phyloP scores from a whole-genome alignment of 345 rosid genomes.

The Crucihimalaya himalaica region DNA sequence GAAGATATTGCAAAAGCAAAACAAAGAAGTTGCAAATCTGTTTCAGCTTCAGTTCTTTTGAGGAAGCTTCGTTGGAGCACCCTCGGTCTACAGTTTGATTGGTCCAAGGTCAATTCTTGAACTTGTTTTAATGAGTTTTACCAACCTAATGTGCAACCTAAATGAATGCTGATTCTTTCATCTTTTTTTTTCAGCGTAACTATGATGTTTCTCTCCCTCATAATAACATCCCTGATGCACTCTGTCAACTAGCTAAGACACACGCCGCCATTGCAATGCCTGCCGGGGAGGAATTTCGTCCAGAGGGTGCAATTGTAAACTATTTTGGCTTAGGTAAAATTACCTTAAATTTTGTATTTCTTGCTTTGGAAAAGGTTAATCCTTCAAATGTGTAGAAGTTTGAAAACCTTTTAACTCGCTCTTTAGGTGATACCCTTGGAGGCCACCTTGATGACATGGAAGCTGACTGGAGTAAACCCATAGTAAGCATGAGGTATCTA shows the following conservation, averaged over 20 bases:
- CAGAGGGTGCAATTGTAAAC: slow-evolving; percentile 93
- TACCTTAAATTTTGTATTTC: not conserved
- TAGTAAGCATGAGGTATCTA: slow-evolving; percentile 88
- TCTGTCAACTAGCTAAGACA: slow-evolving; percentile 68
- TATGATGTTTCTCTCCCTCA: slow-evolving; percentile 79
- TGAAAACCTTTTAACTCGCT: not conserved
- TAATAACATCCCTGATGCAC: slow-evolving; percentile 78
- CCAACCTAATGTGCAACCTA: not conserved
- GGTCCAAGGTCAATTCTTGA: slow-evolving; percentile 67
- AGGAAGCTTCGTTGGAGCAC: slow-evolving; percentile 95
- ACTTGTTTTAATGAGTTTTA: slow-evolving; percentile 12
- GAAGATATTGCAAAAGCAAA: slow-evolving; percentile 34
- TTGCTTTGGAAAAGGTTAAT: slow-evolving; percentile 1
- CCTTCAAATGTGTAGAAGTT: not conserved
- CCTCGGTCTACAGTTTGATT: slow-evolving; percentile 88
- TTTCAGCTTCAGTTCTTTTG: slow-evolving; percentile 54
- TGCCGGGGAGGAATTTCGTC: slow-evolving; percentile 69
- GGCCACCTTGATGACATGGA: slow-evolving; percentile 99
- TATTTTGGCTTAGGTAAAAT: slow-evolving; percentile 74
- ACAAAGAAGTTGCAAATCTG: slow-evolving; percentile 47
- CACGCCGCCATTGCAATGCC: slow-evolving; percentile 83
- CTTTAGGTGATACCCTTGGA: slow-evolving; percentile 85
- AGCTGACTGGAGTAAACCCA: slow-evolving; percentile 93
- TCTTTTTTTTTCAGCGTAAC: slow-evolving; percentile 54
- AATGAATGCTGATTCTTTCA: slow-evolving; percentile 13